Base-by-base conservation (phyloP, 208 protist genomes). In the Crithidia bombi region DNA sequence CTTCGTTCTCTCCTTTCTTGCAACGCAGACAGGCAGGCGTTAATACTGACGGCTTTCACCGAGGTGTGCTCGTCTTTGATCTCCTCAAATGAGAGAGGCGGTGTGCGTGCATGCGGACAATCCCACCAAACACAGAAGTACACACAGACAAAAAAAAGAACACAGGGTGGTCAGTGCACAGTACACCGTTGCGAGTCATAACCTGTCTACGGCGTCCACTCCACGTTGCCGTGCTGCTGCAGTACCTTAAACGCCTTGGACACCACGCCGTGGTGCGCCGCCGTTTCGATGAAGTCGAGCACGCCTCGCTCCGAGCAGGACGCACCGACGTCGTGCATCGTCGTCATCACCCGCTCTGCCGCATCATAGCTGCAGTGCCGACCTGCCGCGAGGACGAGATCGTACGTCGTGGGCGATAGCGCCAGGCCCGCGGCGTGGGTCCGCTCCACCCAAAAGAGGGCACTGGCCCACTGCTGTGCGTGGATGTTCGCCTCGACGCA, bases 401-500 rank as follows among this genome's bases (percentile, higher is more conserved):
- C 82, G 75, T 92, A 94, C 30, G 76, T 78, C 0, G 43, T 19
- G 4, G 76, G 25, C 0, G 69, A 39, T 3, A 92, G 73, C 5
- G 54, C 57, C 5, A 89, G 38, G n/a, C 75, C 71, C 43, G 61
- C 33, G 0, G 51, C 58, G 62, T 89, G 81, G 10, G 85, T 83
- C 3, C 90, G 86, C 54, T 95, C 82, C 52, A 91, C 70, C 90
- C 90, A 95, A 63, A 95, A 95, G 36, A 95, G 75, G 15, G 86
- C 90, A 62, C 85, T 90, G 47, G 66, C 58, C 90, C 90, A 95
- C 49, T 82, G 82, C 17, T 85, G 86, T 9, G 78, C 55, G 36
- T 80, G 68, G 28, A 91, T 73, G 47, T 73, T 83, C 9, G 85
- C 78, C 51, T 95, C 84, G 0, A 95, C 72, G 55, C 90, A 90